Conservation (phyloP, 805 yeast genomes). For the Spathaspora gorwiae region DNA sequence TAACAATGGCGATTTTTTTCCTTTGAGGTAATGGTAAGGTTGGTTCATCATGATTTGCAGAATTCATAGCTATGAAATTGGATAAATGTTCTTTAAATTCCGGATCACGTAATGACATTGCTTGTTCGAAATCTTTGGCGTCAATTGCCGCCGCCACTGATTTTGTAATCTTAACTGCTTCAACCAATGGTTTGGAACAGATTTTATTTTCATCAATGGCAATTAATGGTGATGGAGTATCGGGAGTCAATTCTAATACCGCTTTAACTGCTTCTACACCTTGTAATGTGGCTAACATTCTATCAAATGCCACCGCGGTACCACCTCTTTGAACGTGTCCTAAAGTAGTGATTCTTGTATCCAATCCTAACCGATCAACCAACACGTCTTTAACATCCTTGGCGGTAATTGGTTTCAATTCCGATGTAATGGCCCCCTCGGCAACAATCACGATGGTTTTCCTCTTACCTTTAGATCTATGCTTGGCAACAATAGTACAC, state of each 20-base stretch:
- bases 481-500: constrained; percentile 68
- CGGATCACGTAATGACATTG: constrained; percentile 81
- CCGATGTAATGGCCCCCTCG: constrained; percentile 90
- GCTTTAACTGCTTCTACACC: constrained; percentile 98
- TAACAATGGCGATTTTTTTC: constrained; percentile 76
- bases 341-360: constrained; percentile 89
- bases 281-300: constrained; percentile 88
- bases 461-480: constrained; percentile 83
- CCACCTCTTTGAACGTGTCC: constrained; percentile 99
- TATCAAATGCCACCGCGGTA: constrained; percentile 92
- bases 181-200: constrained; percentile 78
- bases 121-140: constrained; percentile 73
- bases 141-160: constrained; percentile 87
- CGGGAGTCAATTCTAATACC: constrained; percentile 80
- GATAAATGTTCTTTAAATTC: constrained; percentile 78
- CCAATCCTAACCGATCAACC: constrained; percentile 73
- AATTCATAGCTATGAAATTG: constrained; percentile 68
- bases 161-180: constrained; percentile 83
- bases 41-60: constrained; percentile 61
- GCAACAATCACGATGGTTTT: constrained; percentile 96
- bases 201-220: constrained; percentile 85
- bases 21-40: constrained; percentile 56
- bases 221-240: constrained; percentile 91
- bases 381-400: constrained; percentile 78
- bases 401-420: constrained; percentile 75